Evolutionary conservation across 129 eudicot genomes (phyloP).

Genomic region (Cynara cardunculus): DNA sequence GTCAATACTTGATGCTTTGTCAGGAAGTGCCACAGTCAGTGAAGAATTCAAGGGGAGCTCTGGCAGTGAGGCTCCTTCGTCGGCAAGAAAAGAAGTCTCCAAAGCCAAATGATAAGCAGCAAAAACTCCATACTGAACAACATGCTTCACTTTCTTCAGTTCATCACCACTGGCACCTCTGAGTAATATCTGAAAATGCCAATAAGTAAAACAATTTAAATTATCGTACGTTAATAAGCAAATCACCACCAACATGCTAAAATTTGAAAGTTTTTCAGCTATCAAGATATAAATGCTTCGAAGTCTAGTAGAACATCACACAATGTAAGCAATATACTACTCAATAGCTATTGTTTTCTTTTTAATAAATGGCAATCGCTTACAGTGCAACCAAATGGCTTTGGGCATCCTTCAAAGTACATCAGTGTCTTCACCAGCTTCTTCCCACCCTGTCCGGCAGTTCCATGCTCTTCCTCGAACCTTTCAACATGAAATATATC

Average conservation of each 20-base stretch:
- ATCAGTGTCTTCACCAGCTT: constrained; percentile 82
- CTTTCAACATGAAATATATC: constrained; percentile 79
- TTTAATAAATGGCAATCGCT: constrained; percentile 24
- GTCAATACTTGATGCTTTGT: constrained; percentile 61
- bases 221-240: neutral
- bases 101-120: constrained; percentile 97
- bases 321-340: neutral
- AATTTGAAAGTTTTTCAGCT: neutral
- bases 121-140: constrained; percentile 90
- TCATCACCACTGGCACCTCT: constrained; percentile 94
- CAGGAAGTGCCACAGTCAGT: constrained; percentile 80
- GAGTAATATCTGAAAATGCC: constrained; percentile 68
- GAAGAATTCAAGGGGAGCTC: constrained; percentile 71
- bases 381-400: constrained; percentile 97
- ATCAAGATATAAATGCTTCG: neutral
- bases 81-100: constrained; percentile 98
- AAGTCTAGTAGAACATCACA: neutral
- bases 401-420: constrained; percentile 99
- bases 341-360: neutral
- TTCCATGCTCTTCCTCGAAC: constrained; percentile 82
- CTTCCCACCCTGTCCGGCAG: constrained; percentile 81
- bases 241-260: neutral
- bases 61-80: constrained; percentile 96
- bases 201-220: neutral
- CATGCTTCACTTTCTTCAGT: constrained; percentile 94